phyloP scores from a whole-genome alignment of 805 yeast genomes.

The Candida broadrunensis region DNA sequence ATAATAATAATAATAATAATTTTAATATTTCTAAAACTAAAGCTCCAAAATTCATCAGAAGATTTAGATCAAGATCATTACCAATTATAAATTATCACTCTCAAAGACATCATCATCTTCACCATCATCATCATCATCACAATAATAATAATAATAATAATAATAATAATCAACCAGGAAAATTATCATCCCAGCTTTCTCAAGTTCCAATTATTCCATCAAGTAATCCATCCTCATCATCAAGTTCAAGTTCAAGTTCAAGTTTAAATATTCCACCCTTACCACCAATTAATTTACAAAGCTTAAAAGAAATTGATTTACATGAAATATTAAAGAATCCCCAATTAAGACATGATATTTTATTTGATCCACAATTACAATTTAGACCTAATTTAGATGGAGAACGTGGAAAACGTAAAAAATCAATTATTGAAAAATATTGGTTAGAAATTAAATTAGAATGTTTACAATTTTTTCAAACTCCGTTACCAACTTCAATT shows the following conservation, averaged over 20 bases:
- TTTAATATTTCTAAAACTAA: constrained; percentile 10
- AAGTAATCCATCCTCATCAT: not conserved
- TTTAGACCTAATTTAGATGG: constrained; percentile 90
- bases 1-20: not conserved
- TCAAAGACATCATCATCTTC: constrained; percentile 8
- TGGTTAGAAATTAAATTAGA: constrained; percentile 78
- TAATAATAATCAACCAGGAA: constrained; percentile 1
- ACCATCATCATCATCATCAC: constrained; percentile 8
- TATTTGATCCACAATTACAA: constrained; percentile 88
- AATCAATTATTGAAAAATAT: constrained; percentile 70
- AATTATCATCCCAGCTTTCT: not conserved
- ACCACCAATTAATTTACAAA: constrained; percentile 82
- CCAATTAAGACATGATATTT: constrained; percentile 86
- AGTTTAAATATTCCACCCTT: constrained; percentile 40
- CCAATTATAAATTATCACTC: constrained; percentile 35
- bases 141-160: not conserved
- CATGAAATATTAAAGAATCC: constrained; percentile 89
- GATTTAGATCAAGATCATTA: constrained; percentile 37
- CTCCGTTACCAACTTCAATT: constrained; percentile 9
- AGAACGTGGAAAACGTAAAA: constrained; percentile 81
- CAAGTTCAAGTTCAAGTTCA: not conserved
- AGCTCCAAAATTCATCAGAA: constrained; percentile 32
- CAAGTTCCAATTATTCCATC: too few relatives aligned
- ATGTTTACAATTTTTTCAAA: constrained; percentile 42
- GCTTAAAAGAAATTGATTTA: constrained; percentile 80